Conservation (phyloP, 352 stramenopile genomes). For the Pythium vanterpoolii region DNA sequence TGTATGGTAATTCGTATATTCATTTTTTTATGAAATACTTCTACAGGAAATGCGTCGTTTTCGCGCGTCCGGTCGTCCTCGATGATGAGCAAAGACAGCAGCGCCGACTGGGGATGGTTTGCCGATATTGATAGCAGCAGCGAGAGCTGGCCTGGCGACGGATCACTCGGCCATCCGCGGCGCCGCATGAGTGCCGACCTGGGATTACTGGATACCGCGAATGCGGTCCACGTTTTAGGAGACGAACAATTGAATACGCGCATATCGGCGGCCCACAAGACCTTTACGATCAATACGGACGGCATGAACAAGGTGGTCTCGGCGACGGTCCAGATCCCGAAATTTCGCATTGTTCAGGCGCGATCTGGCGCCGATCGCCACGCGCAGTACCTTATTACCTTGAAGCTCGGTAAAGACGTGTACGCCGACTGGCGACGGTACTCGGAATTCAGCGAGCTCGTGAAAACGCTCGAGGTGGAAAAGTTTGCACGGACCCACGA, state of each 20-base stretch:
- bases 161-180: constrained; percentile 55
- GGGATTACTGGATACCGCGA: constrained; percentile 60
- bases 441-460: constrained; percentile 84
- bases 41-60: constrained; percentile 16
- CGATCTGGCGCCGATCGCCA: constrained; percentile 76
- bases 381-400: constrained; percentile 85
- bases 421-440: constrained; percentile 87
- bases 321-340: constrained; percentile 77
- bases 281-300: constrained; percentile 72
- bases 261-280: constrained; percentile 84
- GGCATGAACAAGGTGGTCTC: constrained; percentile 79
- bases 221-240: constrained; percentile 64
- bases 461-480: constrained; percentile 71
- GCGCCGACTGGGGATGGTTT: constrained; percentile 86
- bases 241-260: constrained; percentile 84
- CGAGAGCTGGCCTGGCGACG: constrained; percentile 75
- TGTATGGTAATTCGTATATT: not conserved
- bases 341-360: constrained; percentile 87
- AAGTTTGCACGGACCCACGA: constrained; percentile 57
- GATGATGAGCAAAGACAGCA: constrained; percentile 72
- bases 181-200: constrained; percentile 70
- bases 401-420: constrained; percentile 84
- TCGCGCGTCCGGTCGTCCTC: constrained; percentile 61
- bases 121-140: constrained; percentile 85
- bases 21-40: constrained; percentile 20